Evolutionary conservation across 2,329 filamentous ascomycete species (phyloP).

Genomic region (Aureobasidium melanogenum): DNA sequence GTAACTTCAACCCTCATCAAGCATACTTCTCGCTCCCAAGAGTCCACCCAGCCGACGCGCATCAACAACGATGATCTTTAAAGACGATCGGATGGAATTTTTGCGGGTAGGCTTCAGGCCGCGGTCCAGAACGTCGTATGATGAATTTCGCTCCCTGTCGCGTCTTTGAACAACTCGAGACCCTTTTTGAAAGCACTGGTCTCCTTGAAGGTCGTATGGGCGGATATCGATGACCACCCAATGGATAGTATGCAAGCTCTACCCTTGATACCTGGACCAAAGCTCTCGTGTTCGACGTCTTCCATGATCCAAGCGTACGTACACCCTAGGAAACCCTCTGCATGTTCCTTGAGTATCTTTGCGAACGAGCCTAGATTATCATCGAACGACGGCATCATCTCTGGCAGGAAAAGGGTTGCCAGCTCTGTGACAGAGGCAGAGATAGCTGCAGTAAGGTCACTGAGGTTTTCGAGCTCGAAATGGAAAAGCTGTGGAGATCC

Average conservation of each 20-base stretch:
- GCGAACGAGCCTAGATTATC: constrained; percentile 31
- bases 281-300: constrained; percentile 15
- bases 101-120: not conserved
- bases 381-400: constrained; percentile 25
- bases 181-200: constrained; percentile 36
- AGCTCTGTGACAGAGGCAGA: constrained; percentile 43
- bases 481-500: constrained; percentile 26
- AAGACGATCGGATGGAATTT: not conserved
- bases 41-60: not conserved
- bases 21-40: constrained; percentile 1
- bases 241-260: constrained; percentile 36
- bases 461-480: constrained; percentile 23
- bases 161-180: constrained; percentile 35
- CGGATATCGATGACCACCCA: constrained; percentile 45
- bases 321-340: constrained; percentile 21
- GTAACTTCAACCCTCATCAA: constrained; percentile 20
- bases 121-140: not conserved
- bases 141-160: constrained; percentile 34
- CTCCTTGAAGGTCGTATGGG: constrained; percentile 39
- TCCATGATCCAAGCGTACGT: constrained; percentile 31
- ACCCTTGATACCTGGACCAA: constrained; percentile 26
- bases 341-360: constrained; percentile 24
- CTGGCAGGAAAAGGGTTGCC: constrained; percentile 35
- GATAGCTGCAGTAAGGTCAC: constrained; percentile 17
- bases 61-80: not conserved